Evolutionary conservation across 2,329 filamentous ascomycete species (phyloP), one percentile per base, ranked within the genome.

Genomic region (Calonectria hongkongensis): DNA sequence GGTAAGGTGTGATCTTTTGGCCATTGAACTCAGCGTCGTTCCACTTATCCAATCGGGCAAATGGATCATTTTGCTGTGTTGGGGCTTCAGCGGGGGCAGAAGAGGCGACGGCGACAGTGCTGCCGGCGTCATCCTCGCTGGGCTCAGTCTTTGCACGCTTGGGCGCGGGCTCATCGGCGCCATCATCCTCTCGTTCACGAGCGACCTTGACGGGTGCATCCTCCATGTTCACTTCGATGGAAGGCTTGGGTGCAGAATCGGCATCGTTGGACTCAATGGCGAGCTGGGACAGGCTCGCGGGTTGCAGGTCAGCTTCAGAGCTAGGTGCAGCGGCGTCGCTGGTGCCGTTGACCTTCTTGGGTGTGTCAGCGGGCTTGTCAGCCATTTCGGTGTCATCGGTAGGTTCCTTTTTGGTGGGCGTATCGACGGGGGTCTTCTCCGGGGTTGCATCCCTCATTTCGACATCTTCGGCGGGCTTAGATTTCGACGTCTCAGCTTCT

Each of bases 61-160:
- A 75, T 13, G 79, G 76, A 63, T 76, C 68, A 54, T 77, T 72
- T 30, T 72, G 54, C 48, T 78, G 63, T 33, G 75, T 36, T 51
- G 75, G 64, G 43, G 75, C 74, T 72, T 82, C 76, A 9, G 76
- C 67, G 8, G 78, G 68, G 1, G 76, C 73, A 13, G 76, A 66
- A 16, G 75, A 60, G 36, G 76, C 73, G 10, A 62, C 58, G 15
- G 73, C 47, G 7, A 69, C 56, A 28, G 69, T 51, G 10, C 72
- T 67, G 8, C 64, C 68, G n/a, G 76, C 77, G 60, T 84, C 83
- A 39, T 87, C 85, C 1, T 85, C 85, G 51, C 88, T 86, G 15
- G 87, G 87, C 18, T 94, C 93, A 0, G 94, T 94, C 84, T 93
- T 96, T 45, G 94, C 91, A 30, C 96, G 92, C 87, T 98, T 98